Conservation (phyloP, 441 rosid genomes). For the Francoa sonchifolia region DNA sequence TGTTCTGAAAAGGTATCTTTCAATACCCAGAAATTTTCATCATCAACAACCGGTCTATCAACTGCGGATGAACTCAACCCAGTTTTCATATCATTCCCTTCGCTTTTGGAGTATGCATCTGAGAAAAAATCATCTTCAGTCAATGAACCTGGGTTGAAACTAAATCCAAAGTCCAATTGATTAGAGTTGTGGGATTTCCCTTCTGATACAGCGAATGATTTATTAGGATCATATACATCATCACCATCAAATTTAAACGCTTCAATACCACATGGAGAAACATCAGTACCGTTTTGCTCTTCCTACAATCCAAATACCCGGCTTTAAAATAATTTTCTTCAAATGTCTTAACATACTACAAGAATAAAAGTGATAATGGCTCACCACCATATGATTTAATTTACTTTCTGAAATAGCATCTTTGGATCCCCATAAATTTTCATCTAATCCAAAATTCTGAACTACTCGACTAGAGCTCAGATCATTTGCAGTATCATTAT, state of each 20-base stretch:
- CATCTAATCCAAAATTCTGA: slow-evolving; percentile 17
- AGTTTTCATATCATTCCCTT: slow-evolving; percentile 1
- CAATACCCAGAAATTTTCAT: slow-evolving; percentile 7
- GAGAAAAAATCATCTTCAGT: background rate
- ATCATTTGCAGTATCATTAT: slow-evolving; percentile 15
- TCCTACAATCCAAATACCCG: slow-evolving; percentile 18
- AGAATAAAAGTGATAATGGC: slow-evolving; percentile 1
- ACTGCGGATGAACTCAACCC: slow-evolving; percentile 1
- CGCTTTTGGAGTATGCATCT: slow-evolving; percentile 2
- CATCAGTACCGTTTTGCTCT: slow-evolving; percentile 15
- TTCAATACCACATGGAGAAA: slow-evolving; percentile 10
- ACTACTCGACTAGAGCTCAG: slow-evolving; percentile 14
- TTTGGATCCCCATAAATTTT: slow-evolving; percentile 34
- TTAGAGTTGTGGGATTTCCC: background rate
- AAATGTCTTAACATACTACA: slow-evolving; percentile 3
- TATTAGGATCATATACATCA: background rate
- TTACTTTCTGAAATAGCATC: slow-evolving; percentile 25
- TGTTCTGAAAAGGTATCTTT: slow-evolving; percentile 7
- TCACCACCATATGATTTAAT: slow-evolving; percentile 28
- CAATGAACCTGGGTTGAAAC: slow-evolving; percentile 2
- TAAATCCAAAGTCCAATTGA: slow-evolving; percentile 1
- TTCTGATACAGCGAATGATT: background rate
- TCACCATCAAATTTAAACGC: slow-evolving; percentile 8
- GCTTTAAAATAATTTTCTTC: slow-evolving; percentile 2
- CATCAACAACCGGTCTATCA: slow-evolving; percentile 4